Conservation (phyloP, 163 green algal species). For the Volvox carteri region DNA sequence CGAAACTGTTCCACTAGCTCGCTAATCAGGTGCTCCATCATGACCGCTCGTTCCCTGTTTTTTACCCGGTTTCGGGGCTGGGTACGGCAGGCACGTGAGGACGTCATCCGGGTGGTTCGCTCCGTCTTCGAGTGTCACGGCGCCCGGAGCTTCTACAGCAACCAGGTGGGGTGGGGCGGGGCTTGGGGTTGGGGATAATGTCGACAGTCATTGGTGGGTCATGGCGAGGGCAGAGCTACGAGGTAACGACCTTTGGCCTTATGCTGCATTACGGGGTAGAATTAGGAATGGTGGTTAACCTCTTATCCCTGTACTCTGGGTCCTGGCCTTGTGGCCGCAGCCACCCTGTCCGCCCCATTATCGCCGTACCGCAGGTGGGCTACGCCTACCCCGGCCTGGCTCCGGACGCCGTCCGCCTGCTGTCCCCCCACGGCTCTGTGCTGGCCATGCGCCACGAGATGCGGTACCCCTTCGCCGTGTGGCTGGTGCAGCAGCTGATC, state of each 20-base stretch:
- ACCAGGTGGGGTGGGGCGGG: conserved; percentile 55
- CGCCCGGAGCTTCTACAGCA: conserved; percentile 74
- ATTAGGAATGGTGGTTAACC: too few relatives aligned
- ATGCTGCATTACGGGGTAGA: too few relatives aligned
- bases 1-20: too few relatives aligned
- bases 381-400: conserved; percentile 57
- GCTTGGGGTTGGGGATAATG: too few relatives aligned
- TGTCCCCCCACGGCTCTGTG: conserved; percentile 62
- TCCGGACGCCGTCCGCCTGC: conserved; percentile 61
- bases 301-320: too few relatives aligned
- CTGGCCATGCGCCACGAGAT: conserved; percentile 83
- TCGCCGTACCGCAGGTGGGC: conserved; percentile 65
- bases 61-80: background rate
- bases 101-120: conserved; percentile 66
- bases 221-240: too few relatives aligned
- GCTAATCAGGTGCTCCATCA: too few relatives aligned
- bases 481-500: conserved; percentile 74
- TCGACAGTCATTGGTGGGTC: too few relatives aligned
- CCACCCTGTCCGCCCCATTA: too few relatives aligned
- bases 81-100: conserved; percentile 60
- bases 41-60: too few relatives aligned
- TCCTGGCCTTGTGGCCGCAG: too few relatives aligned
- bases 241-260: too few relatives aligned
- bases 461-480: conserved; percentile 82
- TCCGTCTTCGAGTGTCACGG: conserved; percentile 75